These are phyloP conservation scores for Cicer pinnatifidum DNA, from an alignment of 306 rosid genomes.

Conservation along the genomic window DNA sequence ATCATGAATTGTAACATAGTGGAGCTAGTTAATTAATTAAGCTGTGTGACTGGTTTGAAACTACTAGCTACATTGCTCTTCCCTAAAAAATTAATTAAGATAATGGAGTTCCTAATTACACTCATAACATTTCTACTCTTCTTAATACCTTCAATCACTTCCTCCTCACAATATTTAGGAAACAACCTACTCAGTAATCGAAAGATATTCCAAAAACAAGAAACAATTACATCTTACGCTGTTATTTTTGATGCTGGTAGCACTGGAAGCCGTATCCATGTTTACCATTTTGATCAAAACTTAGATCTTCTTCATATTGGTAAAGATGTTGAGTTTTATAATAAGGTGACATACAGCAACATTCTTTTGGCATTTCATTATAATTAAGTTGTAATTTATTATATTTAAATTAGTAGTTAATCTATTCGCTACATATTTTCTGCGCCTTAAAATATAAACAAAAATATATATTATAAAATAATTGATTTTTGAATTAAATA, in stretches of 20 bases:
- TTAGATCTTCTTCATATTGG: constrained; percentile 72
- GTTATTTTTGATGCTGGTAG: constrained; percentile 88
- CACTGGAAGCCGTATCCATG: constrained; percentile 84
- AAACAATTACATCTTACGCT: constrained; percentile 51
- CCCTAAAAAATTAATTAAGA: neutral
- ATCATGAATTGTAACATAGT: neutral
- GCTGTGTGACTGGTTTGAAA: neutral
- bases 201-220: constrained; percentile 47
- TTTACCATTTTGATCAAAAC: constrained; percentile 62
- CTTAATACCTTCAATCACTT: constrained; percentile 48
- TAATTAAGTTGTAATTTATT: too few species aligned
- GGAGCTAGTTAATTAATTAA: neutral
- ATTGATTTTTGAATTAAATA: too few species aligned
- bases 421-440: too few species aligned
- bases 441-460: too few species aligned
- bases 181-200: constrained; percentile 48
- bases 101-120: neutral
- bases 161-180: constrained; percentile 38
- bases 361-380: neutral
- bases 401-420: too few species aligned
- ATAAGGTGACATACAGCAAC: constrained; percentile 41
- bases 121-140: constrained; percentile 51
- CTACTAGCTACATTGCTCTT: too few species aligned
- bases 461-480: too few species aligned
- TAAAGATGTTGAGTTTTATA: constrained; percentile 55